Percentiles rank a stretch among this genome's conserved stretches.
Conservation (phyloP, 1,284 basidiomycete species). For the Agroathelia rolfsii region DNA sequence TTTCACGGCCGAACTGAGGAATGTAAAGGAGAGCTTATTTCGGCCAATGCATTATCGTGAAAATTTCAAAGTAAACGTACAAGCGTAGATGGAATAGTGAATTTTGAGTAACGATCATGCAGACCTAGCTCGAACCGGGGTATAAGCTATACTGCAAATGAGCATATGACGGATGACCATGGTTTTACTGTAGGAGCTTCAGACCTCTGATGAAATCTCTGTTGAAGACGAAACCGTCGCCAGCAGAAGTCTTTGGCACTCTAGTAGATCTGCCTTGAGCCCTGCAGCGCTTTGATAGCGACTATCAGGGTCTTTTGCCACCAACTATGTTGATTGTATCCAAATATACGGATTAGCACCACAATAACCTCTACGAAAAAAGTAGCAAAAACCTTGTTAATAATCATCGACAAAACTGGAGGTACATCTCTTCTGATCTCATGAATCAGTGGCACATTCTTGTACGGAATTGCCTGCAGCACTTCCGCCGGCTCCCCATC, state of each 20-base stretch:
- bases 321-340: constrained; percentile 29
- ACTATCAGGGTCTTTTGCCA: constrained; percentile 52
- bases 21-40: constrained; percentile 5
- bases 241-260: constrained; percentile 54
- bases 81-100: constrained; percentile 55
- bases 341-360: constrained; percentile 3
- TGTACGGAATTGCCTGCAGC: constrained; percentile 59
- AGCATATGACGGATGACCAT: constrained; percentile 5
- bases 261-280: constrained; percentile 51
- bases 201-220: constrained; percentile 47
- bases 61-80: constrained; percentile 29
- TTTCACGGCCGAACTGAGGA: constrained; percentile 55
- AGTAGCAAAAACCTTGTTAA: constrained; percentile 44
- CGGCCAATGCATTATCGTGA: constrained; percentile 5
- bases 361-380: background rate
- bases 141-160: constrained; percentile 37
- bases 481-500: constrained; percentile 61
- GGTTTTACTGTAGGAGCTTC: constrained; percentile 7
- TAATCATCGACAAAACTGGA: constrained; percentile 56
- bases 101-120: constrained; percentile 57
- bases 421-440: constrained; percentile 65
- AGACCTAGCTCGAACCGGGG: constrained; percentile 52
- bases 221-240: constrained; percentile 45
- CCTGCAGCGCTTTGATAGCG: constrained; percentile 65
- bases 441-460: constrained; percentile 60